Evolutionary conservation across 805 yeast genomes (phyloP).

Genomic region (Candida rishiriensis): DNA sequence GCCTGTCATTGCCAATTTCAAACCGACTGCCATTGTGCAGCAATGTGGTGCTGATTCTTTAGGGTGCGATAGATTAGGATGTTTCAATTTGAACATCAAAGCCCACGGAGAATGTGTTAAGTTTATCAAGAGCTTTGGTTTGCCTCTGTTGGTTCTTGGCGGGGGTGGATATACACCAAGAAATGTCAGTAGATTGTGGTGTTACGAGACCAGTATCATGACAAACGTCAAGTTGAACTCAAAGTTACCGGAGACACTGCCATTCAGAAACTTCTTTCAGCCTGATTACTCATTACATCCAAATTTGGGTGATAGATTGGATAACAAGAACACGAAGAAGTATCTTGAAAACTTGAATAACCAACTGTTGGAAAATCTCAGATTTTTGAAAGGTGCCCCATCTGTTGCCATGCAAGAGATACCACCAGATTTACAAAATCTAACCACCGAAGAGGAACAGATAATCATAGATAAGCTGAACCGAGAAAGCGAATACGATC

Average conservation of each 20-base stretch:
- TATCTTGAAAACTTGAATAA: slow-evolving; percentile 76
- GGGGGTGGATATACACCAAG: slow-evolving; percentile 99
- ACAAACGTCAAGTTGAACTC: slow-evolving; percentile 72
- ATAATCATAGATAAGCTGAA: slow-evolving; percentile 31
- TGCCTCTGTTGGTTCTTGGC: slow-evolving; percentile 88
- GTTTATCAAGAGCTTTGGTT: slow-evolving; percentile 80
- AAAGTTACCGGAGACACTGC: slow-evolving; percentile 69
- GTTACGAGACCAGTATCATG: slow-evolving; percentile 88
- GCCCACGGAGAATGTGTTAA: slow-evolving; percentile 97
- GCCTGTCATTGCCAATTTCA: slow-evolving; percentile 86
- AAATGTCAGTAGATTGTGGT: slow-evolving; percentile 92
- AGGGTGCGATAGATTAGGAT: slow-evolving; percentile 89
- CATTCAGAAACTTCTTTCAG: slow-evolving; percentile 78
- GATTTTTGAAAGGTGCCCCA: slow-evolving; percentile 87
- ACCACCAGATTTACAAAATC: slow-evolving; percentile 58
- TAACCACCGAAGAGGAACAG: slow-evolving; percentile 43
- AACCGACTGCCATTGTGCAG: slow-evolving; percentile 89
- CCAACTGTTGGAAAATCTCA: slow-evolving; percentile 72
- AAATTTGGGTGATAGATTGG: slow-evolving; percentile 68
- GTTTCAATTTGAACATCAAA: slow-evolving; percentile 84
- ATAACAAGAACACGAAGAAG: slow-evolving; percentile 79
- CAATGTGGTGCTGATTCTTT: slow-evolving; percentile 98
- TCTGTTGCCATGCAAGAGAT: slow-evolving; percentile 88
- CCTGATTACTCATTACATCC: slow-evolving; percentile 93
- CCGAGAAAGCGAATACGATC: slow-evolving; percentile 32